These are phyloP conservation scores for Mycena crocata DNA, from an alignment of 768 basidiomycete species.

Conservation along the genomic window DNA sequence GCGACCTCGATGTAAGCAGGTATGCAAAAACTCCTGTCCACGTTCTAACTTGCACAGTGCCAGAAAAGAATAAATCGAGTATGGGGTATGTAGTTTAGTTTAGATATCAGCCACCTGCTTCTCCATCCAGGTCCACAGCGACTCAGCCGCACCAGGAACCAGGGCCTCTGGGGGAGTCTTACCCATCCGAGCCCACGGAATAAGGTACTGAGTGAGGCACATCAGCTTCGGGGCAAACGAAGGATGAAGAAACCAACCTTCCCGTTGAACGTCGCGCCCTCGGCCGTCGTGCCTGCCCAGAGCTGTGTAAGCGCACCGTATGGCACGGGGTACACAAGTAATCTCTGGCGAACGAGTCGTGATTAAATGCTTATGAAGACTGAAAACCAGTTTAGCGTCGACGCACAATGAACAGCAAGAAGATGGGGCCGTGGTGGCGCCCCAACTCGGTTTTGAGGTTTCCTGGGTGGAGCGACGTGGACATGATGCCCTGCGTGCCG, in stretches of 20 bases:
- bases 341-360: background rate
- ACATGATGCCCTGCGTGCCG: constrained; percentile 53
- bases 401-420: background rate
- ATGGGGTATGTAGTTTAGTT: no score
- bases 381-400: background rate
- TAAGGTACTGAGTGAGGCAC: constrained; percentile 46
- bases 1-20: no score
- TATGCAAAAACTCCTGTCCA: no score
- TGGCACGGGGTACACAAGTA: constrained; percentile 42
- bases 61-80: no score
- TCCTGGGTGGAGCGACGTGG: constrained; percentile 58
- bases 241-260: constrained; percentile 46
- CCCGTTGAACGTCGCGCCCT: constrained; percentile 55
- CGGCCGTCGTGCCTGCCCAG: constrained; percentile 60
- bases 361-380: background rate
- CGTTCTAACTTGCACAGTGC: no score
- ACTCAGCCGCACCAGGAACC: constrained; percentile 46
- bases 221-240: background rate
- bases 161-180: constrained; percentile 27
- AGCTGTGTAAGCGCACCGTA: constrained; percentile 62
- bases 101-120: constrained; percentile 48
- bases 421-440: constrained; percentile 3
- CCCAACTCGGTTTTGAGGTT: constrained; percentile 24
- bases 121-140: constrained; percentile 57
- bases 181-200: constrained; percentile 57